Conservation (phyloP, 371 early-diverging fungal species). For the Haplosporangium sp. region DNA sequence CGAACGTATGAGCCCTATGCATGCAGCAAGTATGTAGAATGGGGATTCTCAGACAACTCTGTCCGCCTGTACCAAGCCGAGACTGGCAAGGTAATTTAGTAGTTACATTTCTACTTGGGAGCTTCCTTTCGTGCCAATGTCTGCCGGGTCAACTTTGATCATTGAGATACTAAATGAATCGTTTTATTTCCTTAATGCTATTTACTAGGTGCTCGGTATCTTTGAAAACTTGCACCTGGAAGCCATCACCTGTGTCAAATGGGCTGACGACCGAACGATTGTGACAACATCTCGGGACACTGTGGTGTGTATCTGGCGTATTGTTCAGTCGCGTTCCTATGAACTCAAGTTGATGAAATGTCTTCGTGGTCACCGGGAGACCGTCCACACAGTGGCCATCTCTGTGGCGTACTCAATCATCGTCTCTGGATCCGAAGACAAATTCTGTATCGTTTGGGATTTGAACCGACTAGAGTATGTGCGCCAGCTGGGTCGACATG, state of each 20-base stretch:
- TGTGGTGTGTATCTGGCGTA: constrained; percentile 77
- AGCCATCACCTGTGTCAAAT: constrained; percentile 71
- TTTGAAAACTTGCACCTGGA: constrained; percentile 82
- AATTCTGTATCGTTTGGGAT: constrained; percentile 81
- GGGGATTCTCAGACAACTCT: constrained; percentile 79
- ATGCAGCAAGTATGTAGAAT: constrained; percentile 74
- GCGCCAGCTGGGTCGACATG: constrained; percentile 68
- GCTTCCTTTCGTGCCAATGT: not conserved
- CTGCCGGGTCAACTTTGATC: not conserved
- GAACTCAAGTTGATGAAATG: constrained; percentile 66
- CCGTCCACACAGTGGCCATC: constrained; percentile 66
- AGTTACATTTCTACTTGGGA: not conserved
- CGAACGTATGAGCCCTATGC: constrained; percentile 57
- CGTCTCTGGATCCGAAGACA: constrained; percentile 79
- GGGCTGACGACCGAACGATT: constrained; percentile 73
- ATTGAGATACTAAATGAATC: not conserved
- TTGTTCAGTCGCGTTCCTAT: constrained; percentile 57
- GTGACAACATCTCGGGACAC: constrained; percentile 81
- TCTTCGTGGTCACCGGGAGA: constrained; percentile 74
- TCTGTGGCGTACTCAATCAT: constrained; percentile 77
- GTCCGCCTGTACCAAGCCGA: constrained; percentile 72
- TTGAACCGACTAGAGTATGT: constrained; percentile 77
- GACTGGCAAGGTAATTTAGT: constrained; percentile 62
- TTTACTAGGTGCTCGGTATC: constrained; percentile 61
- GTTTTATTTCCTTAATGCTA: not conserved